phyloP scores from a whole-genome alignment of 2,329 filamentous ascomycete genomes.

The Didymella glomerata region DNA sequence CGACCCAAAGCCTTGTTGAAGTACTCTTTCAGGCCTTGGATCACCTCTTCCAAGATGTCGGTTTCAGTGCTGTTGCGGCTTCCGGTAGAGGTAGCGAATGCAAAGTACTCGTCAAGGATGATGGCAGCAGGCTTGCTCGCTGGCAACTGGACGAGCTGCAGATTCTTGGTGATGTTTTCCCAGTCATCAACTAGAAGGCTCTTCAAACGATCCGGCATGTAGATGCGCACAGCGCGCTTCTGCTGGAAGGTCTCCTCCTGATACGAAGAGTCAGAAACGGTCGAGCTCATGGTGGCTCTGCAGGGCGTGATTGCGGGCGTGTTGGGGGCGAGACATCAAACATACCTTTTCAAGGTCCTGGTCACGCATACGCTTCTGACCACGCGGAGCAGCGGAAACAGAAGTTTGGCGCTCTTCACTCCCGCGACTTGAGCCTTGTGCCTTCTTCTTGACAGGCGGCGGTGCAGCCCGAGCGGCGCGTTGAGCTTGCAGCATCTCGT shows the following conservation, averaged over 20 bases:
- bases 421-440: conserved; percentile 69
- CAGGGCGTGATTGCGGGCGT: background rate
- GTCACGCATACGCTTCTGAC: conserved; percentile 78
- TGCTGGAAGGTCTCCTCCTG: conserved; percentile 90
- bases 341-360: conserved; percentile 82
- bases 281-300: background rate
- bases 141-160: conserved; percentile 86
- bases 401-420: conserved; percentile 79
- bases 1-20: conserved; percentile 91
- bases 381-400: conserved; percentile 65
- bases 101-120: conserved; percentile 84
- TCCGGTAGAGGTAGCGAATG: conserved; percentile 72
- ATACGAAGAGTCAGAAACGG: conserved; percentile 16
- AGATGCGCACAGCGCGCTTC: conserved; percentile 84
- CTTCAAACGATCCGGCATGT: conserved; percentile 89
- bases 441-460: conserved; percentile 64
- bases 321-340: conserved; percentile 8
- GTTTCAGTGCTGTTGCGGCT: conserved; percentile 70
- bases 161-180: conserved; percentile 97
- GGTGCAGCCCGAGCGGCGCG: conserved; percentile 54
- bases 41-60: conserved; percentile 89
- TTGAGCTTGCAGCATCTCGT: conserved; percentile 70
- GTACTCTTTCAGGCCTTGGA: conserved; percentile 87
- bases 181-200: conserved; percentile 95
- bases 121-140: conserved; percentile 75